Percentiles rank a stretch among this genome's conserved stretches.
Evolutionary conservation across 1,284 basidiomycete genomes (phyloP).

Genomic region (Boletus nobilissimus): DNA sequence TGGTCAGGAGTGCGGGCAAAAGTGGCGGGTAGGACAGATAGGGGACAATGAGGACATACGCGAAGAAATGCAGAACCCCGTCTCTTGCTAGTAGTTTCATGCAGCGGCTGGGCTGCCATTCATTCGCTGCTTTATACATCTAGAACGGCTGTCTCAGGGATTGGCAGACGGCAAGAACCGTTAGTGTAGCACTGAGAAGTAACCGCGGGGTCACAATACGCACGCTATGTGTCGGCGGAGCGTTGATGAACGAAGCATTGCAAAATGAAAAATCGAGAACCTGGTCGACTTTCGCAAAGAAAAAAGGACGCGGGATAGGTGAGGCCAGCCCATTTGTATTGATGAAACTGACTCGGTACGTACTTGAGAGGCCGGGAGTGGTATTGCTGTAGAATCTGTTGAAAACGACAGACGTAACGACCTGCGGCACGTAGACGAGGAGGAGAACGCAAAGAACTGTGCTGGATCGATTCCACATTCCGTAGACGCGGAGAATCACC

Average conservation of each 20-base stretch:
- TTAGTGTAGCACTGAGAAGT: background rate
- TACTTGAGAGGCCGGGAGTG: background rate
- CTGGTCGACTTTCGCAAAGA: background rate
- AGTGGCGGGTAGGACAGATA: background rate
- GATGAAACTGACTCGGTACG: background rate
- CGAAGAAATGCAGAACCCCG: slow-evolving; percentile 15
- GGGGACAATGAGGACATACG: background rate
- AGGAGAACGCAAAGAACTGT: slow-evolving; percentile 14
- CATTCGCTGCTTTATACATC: background rate
- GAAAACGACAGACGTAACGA: background rate
- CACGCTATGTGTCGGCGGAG: background rate
- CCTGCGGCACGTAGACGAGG: slow-evolving; percentile 9
- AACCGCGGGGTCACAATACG: background rate
- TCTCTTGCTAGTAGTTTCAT: background rate
- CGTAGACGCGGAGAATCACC: slow-evolving; percentile 34
- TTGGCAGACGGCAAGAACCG: background rate
- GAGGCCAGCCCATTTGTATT: background rate
- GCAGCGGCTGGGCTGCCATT: slow-evolving; percentile 3
- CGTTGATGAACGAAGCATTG: background rate
- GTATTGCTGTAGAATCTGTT: background rate
- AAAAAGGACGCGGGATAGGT: background rate
- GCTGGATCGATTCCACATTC: slow-evolving; percentile 31
- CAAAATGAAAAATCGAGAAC: slow-evolving; percentile 4
- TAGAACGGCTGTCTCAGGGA: background rate
- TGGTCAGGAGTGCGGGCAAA: background rate